phyloP scores from a whole-genome alignment of 768 basidiomycete species.

The Hydnomerulius pinastri region DNA sequence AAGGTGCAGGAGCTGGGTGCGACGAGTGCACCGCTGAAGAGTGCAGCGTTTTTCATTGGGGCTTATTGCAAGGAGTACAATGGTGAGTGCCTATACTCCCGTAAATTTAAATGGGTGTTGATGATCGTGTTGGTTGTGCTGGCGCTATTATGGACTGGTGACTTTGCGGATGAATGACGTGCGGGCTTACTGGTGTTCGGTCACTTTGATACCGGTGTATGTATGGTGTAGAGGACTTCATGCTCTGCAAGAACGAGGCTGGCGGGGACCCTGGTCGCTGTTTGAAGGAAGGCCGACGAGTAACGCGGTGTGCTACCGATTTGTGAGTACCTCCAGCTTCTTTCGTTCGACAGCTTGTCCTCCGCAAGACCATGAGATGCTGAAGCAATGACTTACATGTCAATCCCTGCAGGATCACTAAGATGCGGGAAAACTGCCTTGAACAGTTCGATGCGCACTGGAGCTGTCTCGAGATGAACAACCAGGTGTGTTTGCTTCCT shows the following conservation, averaged over 20 bases:
- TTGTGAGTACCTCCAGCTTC: slow-evolving; percentile 72
- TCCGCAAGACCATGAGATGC: background rate
- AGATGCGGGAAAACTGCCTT: slow-evolving; percentile 91
- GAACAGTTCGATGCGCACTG: slow-evolving; percentile 89
- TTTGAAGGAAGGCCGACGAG: slow-evolving; percentile 91
- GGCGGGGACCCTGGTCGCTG: slow-evolving; percentile 85
- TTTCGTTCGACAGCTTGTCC: no score
- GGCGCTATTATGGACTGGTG: background rate
- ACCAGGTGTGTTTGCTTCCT: slow-evolving; percentile 72
- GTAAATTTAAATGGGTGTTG: background rate
- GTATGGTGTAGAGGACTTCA: slow-evolving; percentile 76
- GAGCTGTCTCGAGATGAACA: slow-evolving; percentile 91
- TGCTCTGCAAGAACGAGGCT: slow-evolving; percentile 96
- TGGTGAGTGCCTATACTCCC: slow-evolving; percentile 55
- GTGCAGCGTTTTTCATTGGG: slow-evolving; percentile 96
- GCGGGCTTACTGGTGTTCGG: slow-evolving; percentile 1
- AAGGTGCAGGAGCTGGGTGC: slow-evolving; percentile 86
- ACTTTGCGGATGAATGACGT: background rate
- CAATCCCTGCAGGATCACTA: slow-evolving; percentile 64
- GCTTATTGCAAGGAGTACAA: slow-evolving; percentile 95
- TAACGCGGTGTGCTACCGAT: slow-evolving; percentile 93
- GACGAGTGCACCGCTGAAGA: slow-evolving; percentile 93
- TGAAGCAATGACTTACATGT: background rate
- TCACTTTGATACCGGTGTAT: slow-evolving; percentile 32
- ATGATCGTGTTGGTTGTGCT: background rate